Conservation (phyloP, 768 basidiomycete species). For the Rhodotorula sphaerocarpa region DNA sequence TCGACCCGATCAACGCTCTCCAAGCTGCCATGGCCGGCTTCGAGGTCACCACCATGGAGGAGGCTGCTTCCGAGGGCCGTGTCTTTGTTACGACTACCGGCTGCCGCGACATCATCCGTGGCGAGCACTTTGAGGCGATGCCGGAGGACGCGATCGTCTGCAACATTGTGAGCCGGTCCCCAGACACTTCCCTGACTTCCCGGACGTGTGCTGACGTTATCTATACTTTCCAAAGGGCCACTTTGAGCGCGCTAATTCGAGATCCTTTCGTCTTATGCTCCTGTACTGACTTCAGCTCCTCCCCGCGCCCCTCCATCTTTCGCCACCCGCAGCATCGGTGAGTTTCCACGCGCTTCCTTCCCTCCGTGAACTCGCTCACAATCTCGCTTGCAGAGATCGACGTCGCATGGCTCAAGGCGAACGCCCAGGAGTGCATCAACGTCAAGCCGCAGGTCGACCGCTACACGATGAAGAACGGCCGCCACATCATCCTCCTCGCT, state of each 20-base stretch:
- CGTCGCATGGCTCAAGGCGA: constrained; percentile 94
- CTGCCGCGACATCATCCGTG: constrained; percentile 94
- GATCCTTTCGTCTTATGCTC: no score
- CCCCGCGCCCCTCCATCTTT: background rate
- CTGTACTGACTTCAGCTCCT: background rate
- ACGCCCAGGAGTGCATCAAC: constrained; percentile 72
- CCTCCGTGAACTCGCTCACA: background rate
- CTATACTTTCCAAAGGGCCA: no score
- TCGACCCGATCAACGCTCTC: constrained; percentile 99
- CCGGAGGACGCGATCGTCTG: constrained; percentile 96
- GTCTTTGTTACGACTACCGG: constrained; percentile 98
- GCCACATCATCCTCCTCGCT: constrained; percentile 93
- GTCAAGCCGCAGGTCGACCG: constrained; percentile 99
- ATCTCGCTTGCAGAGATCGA: constrained; percentile 57
- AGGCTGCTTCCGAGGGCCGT: constrained; percentile 78
- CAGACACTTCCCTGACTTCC: no score
- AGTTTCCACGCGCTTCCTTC: background rate
- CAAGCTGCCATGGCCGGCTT: constrained; percentile 99
- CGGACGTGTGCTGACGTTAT: no score
- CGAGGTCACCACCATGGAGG: constrained; percentile 98
- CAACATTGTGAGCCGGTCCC: constrained; percentile 61
- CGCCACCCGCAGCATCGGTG: background rate
- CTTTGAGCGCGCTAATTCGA: no score
- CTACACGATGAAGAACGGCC: constrained; percentile 81
- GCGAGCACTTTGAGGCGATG: constrained; percentile 85